A percentile compares a stretch with the other conserved stretches of the same genome.
Evolutionary conservation across 1,284 basidiomycete species (phyloP).

Genomic region (Microbotryum lychnidis-dioicae): DNA sequence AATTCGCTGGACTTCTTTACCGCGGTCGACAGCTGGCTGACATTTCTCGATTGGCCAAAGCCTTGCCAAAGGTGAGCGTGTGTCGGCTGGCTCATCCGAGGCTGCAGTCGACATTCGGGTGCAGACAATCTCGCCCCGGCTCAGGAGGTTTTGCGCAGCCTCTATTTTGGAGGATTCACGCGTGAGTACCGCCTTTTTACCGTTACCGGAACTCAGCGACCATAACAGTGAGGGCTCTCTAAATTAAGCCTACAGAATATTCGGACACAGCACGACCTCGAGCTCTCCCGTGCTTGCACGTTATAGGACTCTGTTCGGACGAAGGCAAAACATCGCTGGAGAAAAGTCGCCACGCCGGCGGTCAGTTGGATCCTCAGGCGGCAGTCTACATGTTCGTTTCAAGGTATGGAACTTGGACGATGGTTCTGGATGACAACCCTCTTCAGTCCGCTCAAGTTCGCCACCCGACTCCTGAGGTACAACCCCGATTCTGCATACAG

Average conservation of each 20-base stretch:
- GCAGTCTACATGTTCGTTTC: no score
- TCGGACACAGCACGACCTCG: no score
- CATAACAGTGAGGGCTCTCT: no score
- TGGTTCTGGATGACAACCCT: no score
- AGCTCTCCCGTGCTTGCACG: no score
- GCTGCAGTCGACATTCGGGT: background rate
- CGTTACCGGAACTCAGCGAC: no score
- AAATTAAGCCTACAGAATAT: no score
- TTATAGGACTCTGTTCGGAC: background rate
- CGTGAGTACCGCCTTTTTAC: background rate
- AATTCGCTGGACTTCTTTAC: background rate
- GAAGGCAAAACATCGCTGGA: background rate
- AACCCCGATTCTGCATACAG: background rate
- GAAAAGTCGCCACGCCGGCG: background rate
- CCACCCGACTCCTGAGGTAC: background rate
- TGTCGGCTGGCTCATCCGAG: no score
- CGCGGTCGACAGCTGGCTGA: background rate
- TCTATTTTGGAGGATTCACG: constrained; percentile 4
- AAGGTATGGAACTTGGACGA: no score
- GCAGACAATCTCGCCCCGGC: constrained; percentile 12
- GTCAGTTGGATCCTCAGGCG: constrained; percentile 7
- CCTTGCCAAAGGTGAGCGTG: background rate
- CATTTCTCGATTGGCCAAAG: background rate
- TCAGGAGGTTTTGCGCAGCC: background rate
- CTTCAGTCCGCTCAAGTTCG: constrained; percentile 1